Evolutionary conservation across 768 basidiomycete species (phyloP), one percentile per base, ranked within the genome.

Genomic region (Brasilioporus rufonigricans): DNA sequence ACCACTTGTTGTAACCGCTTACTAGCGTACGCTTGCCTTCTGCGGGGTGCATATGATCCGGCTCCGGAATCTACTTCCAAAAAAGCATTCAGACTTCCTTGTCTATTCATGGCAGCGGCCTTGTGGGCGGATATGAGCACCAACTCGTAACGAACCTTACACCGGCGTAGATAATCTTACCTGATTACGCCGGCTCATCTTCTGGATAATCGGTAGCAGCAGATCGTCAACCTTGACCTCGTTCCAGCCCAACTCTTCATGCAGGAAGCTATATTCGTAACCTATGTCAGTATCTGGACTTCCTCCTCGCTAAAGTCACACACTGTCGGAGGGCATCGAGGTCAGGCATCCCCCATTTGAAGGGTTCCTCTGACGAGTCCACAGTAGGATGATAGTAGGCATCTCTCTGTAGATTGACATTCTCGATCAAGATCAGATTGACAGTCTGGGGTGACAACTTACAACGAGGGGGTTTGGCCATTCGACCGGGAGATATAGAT

Each of bases 341-440:
- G 67, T 98, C 97, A n/a, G 95, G 93, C 58, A 94, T 75, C 5
- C 92, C 94, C 96, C 96, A 99, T 63, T 93, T 91, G 70, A 99
- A 98, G 0, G 90, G 86, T 58, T 98, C 95, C 52, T 93, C 87
- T 1, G 93, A 96, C 36, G 84, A 82, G 66, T 98, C 94, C 8
- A 96, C 89, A 0, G 86, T 82, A 0, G 96, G 96, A 65, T 93
- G 85, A 65, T 90, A 89, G 71, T 99, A 99, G 10, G 93, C 96
- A 55, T 96, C 92, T 54, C 89, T 77, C 93, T 97, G 65, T 18
- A 31, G 38, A 53, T 44, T 35, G 50, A 27, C 44, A 35, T 36
- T 19, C 24, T 56, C 46, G 43, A 23, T 48, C 31, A 53, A 47
- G 13, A 9, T 8, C 44, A 44, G 18, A 38, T 46, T 32, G 39